phyloP scores from a whole-genome alignment of 345 rosid species.

The Balakata baccata region DNA sequence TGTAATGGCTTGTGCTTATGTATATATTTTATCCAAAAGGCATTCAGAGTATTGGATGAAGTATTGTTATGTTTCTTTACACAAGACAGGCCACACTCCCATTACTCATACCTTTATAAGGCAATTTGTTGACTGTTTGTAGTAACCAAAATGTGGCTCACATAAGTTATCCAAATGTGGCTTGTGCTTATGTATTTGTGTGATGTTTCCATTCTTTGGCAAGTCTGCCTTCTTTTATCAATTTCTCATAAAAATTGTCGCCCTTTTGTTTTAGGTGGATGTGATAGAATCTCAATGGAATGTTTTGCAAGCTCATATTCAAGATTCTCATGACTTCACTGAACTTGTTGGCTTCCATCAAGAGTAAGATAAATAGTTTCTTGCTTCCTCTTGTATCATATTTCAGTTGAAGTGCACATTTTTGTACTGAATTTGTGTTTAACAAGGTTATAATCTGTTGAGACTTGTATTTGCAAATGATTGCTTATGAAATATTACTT shows the following conservation, averaged over 20 bases:
- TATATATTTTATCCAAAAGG: neutral
- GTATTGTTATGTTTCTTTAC: neutral
- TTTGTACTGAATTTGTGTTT: slow-evolving; percentile 14
- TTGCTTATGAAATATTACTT: slow-evolving; percentile 16
- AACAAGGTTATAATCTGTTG: neutral
- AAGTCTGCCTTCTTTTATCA: neutral
- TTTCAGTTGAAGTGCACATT: neutral
- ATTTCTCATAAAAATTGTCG: neutral
- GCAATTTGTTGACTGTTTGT: neutral
- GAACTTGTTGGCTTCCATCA: slow-evolving; percentile 96
- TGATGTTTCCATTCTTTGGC: neutral
- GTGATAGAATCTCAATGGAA: slow-evolving; percentile 99
- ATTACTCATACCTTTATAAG: neutral
- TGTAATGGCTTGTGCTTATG: neutral
- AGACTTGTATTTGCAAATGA: slow-evolving; percentile 9
- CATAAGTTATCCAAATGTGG: neutral
- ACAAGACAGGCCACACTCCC: neutral
- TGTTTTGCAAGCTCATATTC: slow-evolving; percentile 76
- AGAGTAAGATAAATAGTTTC: slow-evolving; percentile 52
- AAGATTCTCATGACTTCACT: slow-evolving; percentile 85
- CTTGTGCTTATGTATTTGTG: neutral
- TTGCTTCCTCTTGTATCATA: slow-evolving; percentile 5
- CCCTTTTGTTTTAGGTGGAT: slow-evolving; percentile 53
- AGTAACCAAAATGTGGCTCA: neutral
- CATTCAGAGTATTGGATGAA: neutral